A percentile compares a stretch with the other conserved stretches of the same genome.
These are phyloP conservation scores for Plasmodium blacklocki DNA, from an alignment of 169 alveolate species.

Conservation along the genomic window DNA sequence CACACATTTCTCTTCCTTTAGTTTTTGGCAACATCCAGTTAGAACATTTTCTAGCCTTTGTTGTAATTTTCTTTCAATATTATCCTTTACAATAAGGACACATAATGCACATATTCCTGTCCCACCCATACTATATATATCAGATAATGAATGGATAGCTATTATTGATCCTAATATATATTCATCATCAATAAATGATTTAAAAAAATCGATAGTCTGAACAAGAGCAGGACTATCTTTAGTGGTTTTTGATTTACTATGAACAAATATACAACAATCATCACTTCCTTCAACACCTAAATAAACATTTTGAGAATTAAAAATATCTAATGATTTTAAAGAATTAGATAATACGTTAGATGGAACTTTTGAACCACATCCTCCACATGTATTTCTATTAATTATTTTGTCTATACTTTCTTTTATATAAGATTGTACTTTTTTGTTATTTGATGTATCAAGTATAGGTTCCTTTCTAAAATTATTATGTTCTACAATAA, in stretches of 20 bases:
- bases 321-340: conserved; percentile 39
- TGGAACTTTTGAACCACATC: conserved; percentile 77
- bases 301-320: conserved; percentile 65
- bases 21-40: conserved; percentile 71
- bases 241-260: conserved; percentile 56
- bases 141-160: conserved; percentile 74
- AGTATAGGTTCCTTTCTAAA: background rate
- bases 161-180: conserved; percentile 72
- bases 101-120: conserved; percentile 72
- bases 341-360: conserved; percentile 72
- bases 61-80: conserved; percentile 68
- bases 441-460: background rate
- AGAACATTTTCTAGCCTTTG: conserved; percentile 72
- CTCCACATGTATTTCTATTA: conserved; percentile 76
- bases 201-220: conserved; percentile 73
- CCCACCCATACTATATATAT: conserved; percentile 77
- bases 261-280: conserved; percentile 76
- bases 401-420: conserved; percentile 75
- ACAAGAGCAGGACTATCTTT: conserved; percentile 73
- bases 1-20: conserved; percentile 74
- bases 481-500: conserved; percentile 3
- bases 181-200: conserved; percentile 77
- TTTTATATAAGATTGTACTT: conserved; percentile 47
- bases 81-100: conserved; percentile 73
- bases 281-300: conserved; percentile 74